Evolutionary conservation across 768 basidiomycete species (phyloP).

Genomic region (Russula sp.): DNA sequence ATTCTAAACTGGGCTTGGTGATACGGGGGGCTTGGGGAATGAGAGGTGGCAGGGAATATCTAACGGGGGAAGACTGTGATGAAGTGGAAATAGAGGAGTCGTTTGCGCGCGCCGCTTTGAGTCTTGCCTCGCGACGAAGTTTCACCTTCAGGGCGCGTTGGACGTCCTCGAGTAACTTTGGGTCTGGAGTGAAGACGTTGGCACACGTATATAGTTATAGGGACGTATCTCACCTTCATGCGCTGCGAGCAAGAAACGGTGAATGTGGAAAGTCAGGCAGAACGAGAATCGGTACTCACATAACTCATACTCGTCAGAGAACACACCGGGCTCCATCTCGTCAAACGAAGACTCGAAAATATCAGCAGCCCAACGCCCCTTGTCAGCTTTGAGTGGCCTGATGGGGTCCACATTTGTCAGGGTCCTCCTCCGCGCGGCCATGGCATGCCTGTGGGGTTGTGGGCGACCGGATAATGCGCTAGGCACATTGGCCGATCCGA

Average conservation of each 20-base stretch:
- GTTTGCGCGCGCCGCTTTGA: constrained; percentile 30
- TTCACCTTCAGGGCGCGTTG: constrained; percentile 70
- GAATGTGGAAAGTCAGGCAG: background rate
- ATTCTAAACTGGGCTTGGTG: constrained; percentile 26
- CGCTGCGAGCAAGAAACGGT: constrained; percentile 37
- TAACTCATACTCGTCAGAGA: constrained; percentile 75
- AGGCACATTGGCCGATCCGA: constrained; percentile 29
- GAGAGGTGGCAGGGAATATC: constrained; percentile 28
- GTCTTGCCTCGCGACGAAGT: constrained; percentile 66
- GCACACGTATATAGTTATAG: constrained; percentile 11
- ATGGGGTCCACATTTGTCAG: constrained; percentile 14
- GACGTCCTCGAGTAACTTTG: constrained; percentile 74
- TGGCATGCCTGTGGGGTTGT: constrained; percentile 17
- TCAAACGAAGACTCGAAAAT: constrained; percentile 19
- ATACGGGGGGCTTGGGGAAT: constrained; percentile 28
- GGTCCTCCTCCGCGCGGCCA: constrained; percentile 19
- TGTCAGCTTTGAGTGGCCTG: constrained; percentile 17
- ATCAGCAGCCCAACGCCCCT: constrained; percentile 5
- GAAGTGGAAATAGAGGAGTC: constrained; percentile 27
- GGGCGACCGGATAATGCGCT: constrained; percentile 3
- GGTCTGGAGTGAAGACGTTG: constrained; percentile 43
- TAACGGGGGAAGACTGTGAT: constrained; percentile 22
- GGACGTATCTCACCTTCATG: constrained; percentile 59
- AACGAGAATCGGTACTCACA: constrained; percentile 41
- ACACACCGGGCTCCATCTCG: constrained; percentile 28